Evolutionary conservation across 768 basidiomycete species (phyloP).

Genomic region (Termitomyces sp.): DNA sequence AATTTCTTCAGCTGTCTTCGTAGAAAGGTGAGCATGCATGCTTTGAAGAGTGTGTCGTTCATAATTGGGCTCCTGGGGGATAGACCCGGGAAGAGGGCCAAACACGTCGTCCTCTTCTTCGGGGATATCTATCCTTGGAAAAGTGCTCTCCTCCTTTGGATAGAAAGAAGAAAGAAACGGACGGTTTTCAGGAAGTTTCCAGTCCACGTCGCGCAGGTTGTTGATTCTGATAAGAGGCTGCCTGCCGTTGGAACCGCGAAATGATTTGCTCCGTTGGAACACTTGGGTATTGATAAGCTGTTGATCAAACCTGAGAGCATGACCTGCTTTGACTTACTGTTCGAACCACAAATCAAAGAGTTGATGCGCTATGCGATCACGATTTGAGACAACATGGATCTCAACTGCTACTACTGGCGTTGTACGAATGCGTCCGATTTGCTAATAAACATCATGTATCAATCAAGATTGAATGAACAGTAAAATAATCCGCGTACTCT

Average conservation of each 20-base stretch:
- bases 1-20: conserved; percentile 24
- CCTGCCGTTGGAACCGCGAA: conserved; percentile 42
- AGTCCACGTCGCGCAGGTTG: conserved; percentile 36
- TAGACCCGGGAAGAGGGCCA: conserved; percentile 7
- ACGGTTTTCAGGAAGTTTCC: conserved; percentile 25
- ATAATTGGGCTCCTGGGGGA: background rate
- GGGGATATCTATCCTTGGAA: conserved; percentile 6
- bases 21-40: conserved; percentile 21
- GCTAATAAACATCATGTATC: conserved; percentile 29
- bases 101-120: background rate
- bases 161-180: conserved; percentile 28
- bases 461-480: background rate
- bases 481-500: conserved; percentile 29
- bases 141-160: conserved; percentile 14
- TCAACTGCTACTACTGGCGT: conserved; percentile 51
- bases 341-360: conserved; percentile 67
- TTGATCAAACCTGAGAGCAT: background rate
- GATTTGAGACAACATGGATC: conserved; percentile 66
- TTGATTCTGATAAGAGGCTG: conserved; percentile 37
- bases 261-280: conserved; percentile 20
- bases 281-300: conserved; percentile 41
- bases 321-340: conserved; percentile 40
- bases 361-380: conserved; percentile 63
- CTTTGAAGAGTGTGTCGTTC: conserved; percentile 22
- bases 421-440: conserved; percentile 55